Conservation (phyloP, 108 stramenopile species). For the Nitzschia sp. region DNA sequence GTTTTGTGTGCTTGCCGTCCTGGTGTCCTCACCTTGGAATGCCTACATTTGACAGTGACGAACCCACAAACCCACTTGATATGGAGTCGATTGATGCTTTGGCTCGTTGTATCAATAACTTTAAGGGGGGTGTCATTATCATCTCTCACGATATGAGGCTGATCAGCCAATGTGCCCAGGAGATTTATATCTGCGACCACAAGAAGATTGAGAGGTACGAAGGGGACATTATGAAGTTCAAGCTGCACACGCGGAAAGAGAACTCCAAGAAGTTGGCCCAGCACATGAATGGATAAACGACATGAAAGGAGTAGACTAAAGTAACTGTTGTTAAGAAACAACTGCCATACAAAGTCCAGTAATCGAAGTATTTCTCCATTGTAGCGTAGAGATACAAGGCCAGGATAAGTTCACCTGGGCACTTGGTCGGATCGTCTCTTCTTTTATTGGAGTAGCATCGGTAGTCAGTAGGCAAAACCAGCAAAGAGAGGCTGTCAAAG, state of each 20-base stretch:
- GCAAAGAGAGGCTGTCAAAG: no score
- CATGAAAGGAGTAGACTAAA: no score
- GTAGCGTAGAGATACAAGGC: no score
- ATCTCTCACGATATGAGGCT: conserved; percentile 99
- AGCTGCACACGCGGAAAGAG: conserved; percentile 82
- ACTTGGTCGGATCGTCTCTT: no score
- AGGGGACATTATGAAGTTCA: conserved; percentile 96
- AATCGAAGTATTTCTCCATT: no score
- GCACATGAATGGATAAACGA: conserved; percentile 90
- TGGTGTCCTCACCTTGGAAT: neutral
- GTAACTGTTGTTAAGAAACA: no score
- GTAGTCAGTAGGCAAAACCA: no score
- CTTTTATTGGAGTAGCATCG: no score
- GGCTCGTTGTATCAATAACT: conserved; percentile 94
- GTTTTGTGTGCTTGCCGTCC: neutral
- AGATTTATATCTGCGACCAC: conserved; percentile 97
- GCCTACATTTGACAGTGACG: conserved; percentile 53
- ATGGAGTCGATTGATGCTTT: conserved; percentile 99
- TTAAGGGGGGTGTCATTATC: conserved; percentile 97
- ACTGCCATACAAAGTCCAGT: no score
- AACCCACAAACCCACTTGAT: conserved; percentile 95
- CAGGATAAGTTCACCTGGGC: no score
- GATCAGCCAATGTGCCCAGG: conserved; percentile 96
- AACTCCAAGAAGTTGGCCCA: conserved; percentile 87
- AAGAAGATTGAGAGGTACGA: conserved; percentile 84